Evolutionary conservation across 2,329 filamentous ascomycete species (phyloP).

Genomic region (Curvularia eragrostidis): DNA sequence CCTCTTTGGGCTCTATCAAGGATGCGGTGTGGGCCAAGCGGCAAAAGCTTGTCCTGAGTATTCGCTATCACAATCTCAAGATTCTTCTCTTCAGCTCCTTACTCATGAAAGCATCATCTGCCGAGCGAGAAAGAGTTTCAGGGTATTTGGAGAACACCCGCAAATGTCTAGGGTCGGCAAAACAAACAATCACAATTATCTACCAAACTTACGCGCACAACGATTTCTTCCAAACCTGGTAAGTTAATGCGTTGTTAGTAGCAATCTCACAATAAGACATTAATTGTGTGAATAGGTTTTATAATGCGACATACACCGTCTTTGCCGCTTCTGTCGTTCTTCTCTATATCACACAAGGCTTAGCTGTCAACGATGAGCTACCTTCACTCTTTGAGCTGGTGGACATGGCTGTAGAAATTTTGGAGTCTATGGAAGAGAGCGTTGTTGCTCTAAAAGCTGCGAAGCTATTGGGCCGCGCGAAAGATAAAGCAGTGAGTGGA

Average conservation of each 20-base stretch:
- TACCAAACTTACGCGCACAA: neutral
- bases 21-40: neutral
- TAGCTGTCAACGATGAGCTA: neutral
- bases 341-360: neutral
- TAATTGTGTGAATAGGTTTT: neutral
- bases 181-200: constrained; percentile 1
- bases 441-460: neutral
- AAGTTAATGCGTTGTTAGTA: neutral
- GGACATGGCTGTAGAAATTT: neutral
- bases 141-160: neutral
- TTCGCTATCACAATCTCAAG: neutral
- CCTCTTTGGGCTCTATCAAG: neutral
- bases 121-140: neutral
- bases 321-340: neutral
- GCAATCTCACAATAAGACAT: neutral
- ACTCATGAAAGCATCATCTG: neutral
- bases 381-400: neutral
- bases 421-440: neutral
- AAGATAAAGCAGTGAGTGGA: neutral
- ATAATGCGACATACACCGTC: neutral
- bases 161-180: neutral
- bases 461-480: neutral
- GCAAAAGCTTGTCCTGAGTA: neutral
- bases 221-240: neutral
- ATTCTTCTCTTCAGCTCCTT: neutral